Conservation (phyloP, 208 protist genomes). For the Leishmania tarentolae region DNA sequence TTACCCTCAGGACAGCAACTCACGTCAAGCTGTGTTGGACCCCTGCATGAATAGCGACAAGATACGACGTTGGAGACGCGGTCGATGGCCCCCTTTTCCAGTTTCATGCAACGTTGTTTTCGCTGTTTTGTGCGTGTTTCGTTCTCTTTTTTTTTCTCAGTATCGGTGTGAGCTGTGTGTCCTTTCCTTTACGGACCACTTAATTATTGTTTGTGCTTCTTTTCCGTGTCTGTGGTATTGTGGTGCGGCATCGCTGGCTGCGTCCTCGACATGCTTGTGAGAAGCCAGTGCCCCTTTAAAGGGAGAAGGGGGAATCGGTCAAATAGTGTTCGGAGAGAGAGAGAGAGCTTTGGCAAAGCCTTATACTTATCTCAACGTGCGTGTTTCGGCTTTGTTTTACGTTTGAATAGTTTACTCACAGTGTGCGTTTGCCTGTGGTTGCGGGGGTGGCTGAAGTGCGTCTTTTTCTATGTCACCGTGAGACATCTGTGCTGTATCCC, state of each 20-base stretch:
- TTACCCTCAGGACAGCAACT: neutral
- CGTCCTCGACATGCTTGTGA: neutral
- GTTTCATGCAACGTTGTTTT: neutral
- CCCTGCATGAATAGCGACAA: neutral
- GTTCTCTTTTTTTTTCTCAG: no score
- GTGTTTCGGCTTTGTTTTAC: neutral
- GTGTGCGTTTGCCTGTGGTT: neutral
- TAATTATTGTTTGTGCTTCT: slow-evolving; percentile 11
- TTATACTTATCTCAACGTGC: neutral
- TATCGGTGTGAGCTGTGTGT: neutral
- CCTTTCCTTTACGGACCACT: neutral
- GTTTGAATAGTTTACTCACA: neutral
- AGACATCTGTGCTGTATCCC: neutral
- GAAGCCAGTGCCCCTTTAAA: neutral
- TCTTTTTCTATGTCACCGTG: neutral
- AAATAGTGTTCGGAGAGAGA: neutral
- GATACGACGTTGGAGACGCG: neutral
- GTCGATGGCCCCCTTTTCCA: neutral
- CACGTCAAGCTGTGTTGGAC: neutral
- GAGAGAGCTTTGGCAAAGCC: neutral
- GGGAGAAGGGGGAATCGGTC: neutral
- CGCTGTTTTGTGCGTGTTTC: neutral
- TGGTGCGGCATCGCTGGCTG: neutral
- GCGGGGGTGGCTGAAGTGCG: neutral
- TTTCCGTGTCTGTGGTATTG: neutral